Base-by-base conservation (phyloP, 495 filamentous ascomycete genomes). In the Penicillium atrosanguineum region DNA sequence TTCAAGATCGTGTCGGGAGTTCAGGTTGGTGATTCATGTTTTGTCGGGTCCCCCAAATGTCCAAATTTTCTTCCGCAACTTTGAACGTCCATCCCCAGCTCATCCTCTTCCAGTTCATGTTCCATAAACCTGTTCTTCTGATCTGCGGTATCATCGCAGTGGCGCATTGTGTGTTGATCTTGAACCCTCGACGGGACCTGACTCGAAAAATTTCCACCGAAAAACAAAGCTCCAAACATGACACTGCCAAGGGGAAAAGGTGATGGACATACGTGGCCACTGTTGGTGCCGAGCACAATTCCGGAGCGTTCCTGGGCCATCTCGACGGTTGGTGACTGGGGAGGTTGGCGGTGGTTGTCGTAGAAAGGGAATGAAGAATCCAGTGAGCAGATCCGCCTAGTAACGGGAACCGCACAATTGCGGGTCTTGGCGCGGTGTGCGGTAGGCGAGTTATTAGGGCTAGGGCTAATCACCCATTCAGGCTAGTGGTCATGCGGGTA, bases 281-380 rank as follows among this genome's bases (percentile, higher is more conserved):
- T 85, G 80, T 97, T 95, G 68, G 90, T 71, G 69, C 92, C 92
- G 70, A 85, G 77, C 75, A 84, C 79, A 66, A 96, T 81, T 76
- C 89, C 89, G 73, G 79, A 82, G 69, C 84, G 83, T 75, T 84
- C 83, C 69, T 79, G 76, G 53, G 79, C 79, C 81, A 84, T 86
- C 69, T 73, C 69, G 68, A 70, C 68, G 71, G 66, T 72, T 71
- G 64, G 62, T 63, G 69, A 65, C 60, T 74, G 69, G 53, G 50
- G 61, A 67, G 69, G 63, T 76, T 73, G 73, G 68, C 71, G 73
- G 69, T 63, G 68, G 70, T 76, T 76, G 71, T 69, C 71, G 69
- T 62, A 63, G 62, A 64, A 55, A 47, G 55, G 60, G 63, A 62
- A 64, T 57, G 62, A 66, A 61, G 60, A 60, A 60, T 52, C 49